Percentiles rank a stretch among this genome's conserved stretches.
Evolutionary conservation across 2,329 filamentous ascomycete genomes (phyloP).

Genomic region (Tympanopsis confertula): DNA sequence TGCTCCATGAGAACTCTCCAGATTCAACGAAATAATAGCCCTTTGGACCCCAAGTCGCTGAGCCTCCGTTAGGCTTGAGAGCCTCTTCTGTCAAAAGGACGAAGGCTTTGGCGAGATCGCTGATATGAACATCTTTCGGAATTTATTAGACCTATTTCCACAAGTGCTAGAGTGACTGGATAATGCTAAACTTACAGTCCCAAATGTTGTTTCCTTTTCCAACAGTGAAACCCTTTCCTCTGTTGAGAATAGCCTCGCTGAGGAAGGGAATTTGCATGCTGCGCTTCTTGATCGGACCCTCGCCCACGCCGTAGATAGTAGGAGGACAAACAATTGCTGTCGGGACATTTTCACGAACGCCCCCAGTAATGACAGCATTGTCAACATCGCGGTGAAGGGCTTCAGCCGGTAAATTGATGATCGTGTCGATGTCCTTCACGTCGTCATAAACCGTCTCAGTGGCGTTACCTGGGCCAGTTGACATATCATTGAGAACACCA

Average conservation of each 20-base stretch:
- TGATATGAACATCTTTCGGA: conserved; percentile 39
- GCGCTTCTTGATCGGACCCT: conserved; percentile 36
- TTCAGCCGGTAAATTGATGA: conserved; percentile 27
- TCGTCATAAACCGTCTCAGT: conserved; percentile 31
- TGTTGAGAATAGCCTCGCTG: conserved; percentile 26
- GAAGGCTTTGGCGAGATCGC: conserved; percentile 39
- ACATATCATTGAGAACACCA: conserved; percentile 2
- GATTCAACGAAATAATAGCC: conserved; percentile 47
- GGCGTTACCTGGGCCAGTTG: conserved; percentile 6
- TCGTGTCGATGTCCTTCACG: conserved; percentile 25
- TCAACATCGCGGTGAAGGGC: conserved; percentile 40
- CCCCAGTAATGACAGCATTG: conserved; percentile 29
- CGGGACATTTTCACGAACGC: conserved; percentile 22
- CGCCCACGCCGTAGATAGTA: conserved; percentile 38
- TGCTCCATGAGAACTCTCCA: conserved; percentile 36
- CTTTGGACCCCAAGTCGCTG: conserved; percentile 34
- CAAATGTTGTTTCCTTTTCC: conserved; percentile 38
- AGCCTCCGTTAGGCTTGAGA: conserved; percentile 23
- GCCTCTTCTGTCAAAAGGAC: conserved; percentile 39
- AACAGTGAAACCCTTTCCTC: conserved; percentile 34
- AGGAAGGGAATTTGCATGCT: conserved; percentile 36
- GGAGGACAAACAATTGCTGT: conserved; percentile 45
- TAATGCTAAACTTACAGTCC: conserved; percentile 21
- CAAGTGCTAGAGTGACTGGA: too few species aligned
- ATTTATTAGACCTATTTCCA: too few species aligned